Evolutionary conservation across 305 asterid species (phyloP), one percentile per base, ranked within the genome.

Genomic region (Plantago lanceolata): DNA sequence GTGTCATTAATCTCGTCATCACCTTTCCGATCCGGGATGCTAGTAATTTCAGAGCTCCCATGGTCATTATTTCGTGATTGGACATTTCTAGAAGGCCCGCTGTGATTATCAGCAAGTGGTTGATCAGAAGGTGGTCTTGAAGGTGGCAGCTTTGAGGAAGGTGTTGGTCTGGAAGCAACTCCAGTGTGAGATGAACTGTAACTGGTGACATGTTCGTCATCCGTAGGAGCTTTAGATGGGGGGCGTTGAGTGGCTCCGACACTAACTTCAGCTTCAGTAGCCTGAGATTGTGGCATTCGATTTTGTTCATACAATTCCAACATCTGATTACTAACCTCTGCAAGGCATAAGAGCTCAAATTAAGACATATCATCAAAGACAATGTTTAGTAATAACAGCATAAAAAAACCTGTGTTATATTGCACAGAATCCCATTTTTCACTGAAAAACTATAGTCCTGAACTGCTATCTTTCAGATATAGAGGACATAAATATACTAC

Each of bases 311-410:
- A 93, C 73, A 93, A 54, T 73, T 93, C 99, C 66, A 93, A 76
- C 99, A 93, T 85, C 81, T 93, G 99, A 75, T 93, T 93, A 85
- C 99, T 93, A 59, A 93, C 97, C 82, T 84, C 98, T 90, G 95
- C 91, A 85, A 81, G 68, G 50, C 75, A 80, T 18, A 64, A 19
- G 20, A 33, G 2, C 13, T 50, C 14, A 20, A 44, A 19, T 45
- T 37, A 55, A 54, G 5, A 54, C 2, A 15, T 15, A 8, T 3
- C 13, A 7, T 26, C 33, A 13, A 13, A 18, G 17, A 55, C 21
- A 15, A 17, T 14, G 14, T 54, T 13, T 55, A 15, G 40, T 5
- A 3, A 20, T 33, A 54, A 54, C 6, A 24, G 6, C 31, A 26
- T 54, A 12, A 54, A 21, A 51, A n/a, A 12, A 12, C 19, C 5